Base-by-base conservation (phyloP, 306 rosid genomes). In the Pueraria montana region DNA sequence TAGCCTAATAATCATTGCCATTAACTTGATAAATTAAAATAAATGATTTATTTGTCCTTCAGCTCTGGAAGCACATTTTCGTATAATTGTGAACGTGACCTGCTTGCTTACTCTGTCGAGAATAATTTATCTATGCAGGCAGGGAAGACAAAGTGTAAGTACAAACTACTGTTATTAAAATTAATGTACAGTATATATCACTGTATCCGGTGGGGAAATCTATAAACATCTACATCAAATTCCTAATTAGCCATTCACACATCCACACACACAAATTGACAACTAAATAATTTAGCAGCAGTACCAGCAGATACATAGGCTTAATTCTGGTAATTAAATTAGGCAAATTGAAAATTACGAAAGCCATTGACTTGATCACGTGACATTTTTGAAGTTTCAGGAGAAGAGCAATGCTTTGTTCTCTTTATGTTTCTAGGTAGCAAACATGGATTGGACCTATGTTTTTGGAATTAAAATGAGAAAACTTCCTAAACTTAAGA, bases 361-460 rank as follows among this genome's bases (percentile, higher is more conserved):
- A 48, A 79, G 42, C 24, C 71, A 30, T 53, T 52, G 65, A 72
- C 80, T 74, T 34, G 23, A 14, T 64, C 65, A 65, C 48, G 55
- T 78, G 80, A 71, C 27, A 34, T 17, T 48, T 30, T 64, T 78
- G 2, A 18, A 11, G 14, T 46, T 63, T 78, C 18, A 18, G 36
- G 49, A 78, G 82, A 46, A 78, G 68, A 36, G 74, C 9, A 18
- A 21, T 53, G 72, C 10, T 55, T 66, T 63, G 66, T 72, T 62
- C 74, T 46, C 74, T 32, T 16, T 59, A 20, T 6, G 72, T 40
- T 74, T 55, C 21, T 76, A 23, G 42, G 53, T 62, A 66, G 6
- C 38, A 82, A 58, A 53, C 77, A 42, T 43, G 36, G 30, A 20
- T 45, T 61, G 38, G 82, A 76, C 82, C 78, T 46, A 18, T 77